Evolutionary conservation across 768 basidiomycete genomes (phyloP).

Genomic region (Tricholoma saponaceum): DNA sequence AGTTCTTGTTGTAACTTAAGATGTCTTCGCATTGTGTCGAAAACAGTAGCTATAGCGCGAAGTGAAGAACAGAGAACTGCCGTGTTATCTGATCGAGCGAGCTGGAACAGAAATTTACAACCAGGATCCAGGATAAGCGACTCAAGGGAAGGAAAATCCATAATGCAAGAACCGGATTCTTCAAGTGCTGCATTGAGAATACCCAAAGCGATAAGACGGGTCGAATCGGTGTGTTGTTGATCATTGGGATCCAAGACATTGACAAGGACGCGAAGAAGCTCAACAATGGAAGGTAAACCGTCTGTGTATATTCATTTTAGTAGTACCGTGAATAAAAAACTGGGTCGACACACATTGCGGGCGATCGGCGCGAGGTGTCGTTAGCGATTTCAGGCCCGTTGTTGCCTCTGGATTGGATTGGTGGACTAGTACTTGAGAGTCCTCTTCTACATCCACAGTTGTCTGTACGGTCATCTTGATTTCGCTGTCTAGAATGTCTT

Average conservation of each 20-base stretch:
- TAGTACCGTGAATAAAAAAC: not conserved
- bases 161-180: constrained; percentile 71
- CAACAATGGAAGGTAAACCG: constrained; percentile 88
- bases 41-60: constrained; percentile 82
- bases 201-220: constrained; percentile 81
- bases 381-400: constrained; percentile 14
- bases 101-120: constrained; percentile 96
- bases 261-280: constrained; percentile 90
- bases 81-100: constrained; percentile 86
- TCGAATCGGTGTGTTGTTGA: constrained; percentile 94
- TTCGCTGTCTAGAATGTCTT: constrained; percentile 52
- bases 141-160: constrained; percentile 72
- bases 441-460: constrained; percentile 23
- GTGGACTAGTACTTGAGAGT: constrained; percentile 12
- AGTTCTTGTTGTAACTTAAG: constrained; percentile 95
- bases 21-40: constrained; percentile 80
- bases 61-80: constrained; percentile 76
- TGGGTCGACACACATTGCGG: constrained; percentile 35
- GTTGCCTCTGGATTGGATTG: constrained; percentile 8
- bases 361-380: constrained; percentile 27
- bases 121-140: constrained; percentile 81
- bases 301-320: constrained; percentile 38
- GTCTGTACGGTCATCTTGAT: constrained; percentile 57
- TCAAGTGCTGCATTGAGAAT: constrained; percentile 89
- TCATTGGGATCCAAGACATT: constrained; percentile 94